A percentile compares a stretch with the other conserved stretches of the same genome.
Evolutionary conservation across 1,284 basidiomycete genomes (phyloP).

Genomic region (Termitomyces sp.): DNA sequence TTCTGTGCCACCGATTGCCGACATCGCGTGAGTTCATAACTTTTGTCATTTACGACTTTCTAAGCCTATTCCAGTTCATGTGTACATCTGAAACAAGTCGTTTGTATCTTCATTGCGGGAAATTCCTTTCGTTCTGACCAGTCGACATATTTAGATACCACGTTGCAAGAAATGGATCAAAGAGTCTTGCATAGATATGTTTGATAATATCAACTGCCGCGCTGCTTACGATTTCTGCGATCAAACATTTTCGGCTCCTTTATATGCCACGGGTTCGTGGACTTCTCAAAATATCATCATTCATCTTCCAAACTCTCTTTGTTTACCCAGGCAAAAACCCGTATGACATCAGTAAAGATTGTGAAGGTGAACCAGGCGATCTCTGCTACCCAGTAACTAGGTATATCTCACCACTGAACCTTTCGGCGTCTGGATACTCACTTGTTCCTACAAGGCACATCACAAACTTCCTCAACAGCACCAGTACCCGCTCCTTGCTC

Average conservation of each 20-base stretch:
- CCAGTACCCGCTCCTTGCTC: conserved; percentile 45
- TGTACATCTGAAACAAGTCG: conserved; percentile 44
- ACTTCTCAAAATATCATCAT: background rate
- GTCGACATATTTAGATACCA: conserved; percentile 29
- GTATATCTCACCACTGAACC: conserved; percentile 24
- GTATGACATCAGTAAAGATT: conserved; percentile 61
- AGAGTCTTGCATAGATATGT: conserved; percentile 40
- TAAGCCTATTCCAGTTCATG: conserved; percentile 30
- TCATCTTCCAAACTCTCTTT: background rate
- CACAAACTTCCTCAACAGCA: conserved; percentile 48
- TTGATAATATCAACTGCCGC: conserved; percentile 47
- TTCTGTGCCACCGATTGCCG: conserved; percentile 36
- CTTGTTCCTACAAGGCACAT: conserved; percentile 35
- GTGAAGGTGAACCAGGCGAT: conserved; percentile 36
- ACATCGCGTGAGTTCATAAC: conserved; percentile 24
- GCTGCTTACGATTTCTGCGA: conserved; percentile 48
- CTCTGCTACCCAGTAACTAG: conserved; percentile 46
- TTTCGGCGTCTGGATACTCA: background rate
- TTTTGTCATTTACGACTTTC: background rate
- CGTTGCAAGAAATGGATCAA: conserved; percentile 46
- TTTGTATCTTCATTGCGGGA: conserved; percentile 21
- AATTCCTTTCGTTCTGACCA: background rate
- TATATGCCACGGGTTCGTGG: conserved; percentile 29
- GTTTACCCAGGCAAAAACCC: conserved; percentile 35
- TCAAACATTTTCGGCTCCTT: conserved; percentile 27